Conservation (phyloP, 2,329 filamentous ascomycete genomes). For the Juglanconis juglandina region DNA sequence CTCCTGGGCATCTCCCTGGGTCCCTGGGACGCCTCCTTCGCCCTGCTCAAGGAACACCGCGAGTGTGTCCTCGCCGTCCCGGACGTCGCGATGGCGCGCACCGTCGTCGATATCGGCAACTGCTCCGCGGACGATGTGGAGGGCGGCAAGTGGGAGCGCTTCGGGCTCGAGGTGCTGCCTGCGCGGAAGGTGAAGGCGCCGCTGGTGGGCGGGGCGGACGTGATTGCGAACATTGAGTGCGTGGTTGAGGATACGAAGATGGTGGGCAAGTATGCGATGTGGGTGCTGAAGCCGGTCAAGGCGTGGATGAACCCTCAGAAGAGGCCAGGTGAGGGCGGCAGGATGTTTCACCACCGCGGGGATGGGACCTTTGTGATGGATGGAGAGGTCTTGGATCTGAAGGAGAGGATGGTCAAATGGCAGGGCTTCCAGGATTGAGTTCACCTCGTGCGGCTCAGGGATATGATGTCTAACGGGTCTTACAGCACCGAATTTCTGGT, state of each 20-base stretch:
- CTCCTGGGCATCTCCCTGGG: constrained; percentile 31
- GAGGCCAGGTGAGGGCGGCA: constrained; percentile 23
- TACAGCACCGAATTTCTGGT: background rate
- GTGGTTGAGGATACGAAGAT: constrained; percentile 31
- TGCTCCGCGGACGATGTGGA: constrained; percentile 26
- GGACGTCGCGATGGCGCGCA: constrained; percentile 27
- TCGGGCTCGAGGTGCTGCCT: constrained; percentile 28
- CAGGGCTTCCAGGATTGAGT: constrained; percentile 30
- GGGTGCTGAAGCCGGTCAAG: constrained; percentile 31
- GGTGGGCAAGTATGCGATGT: constrained; percentile 32
- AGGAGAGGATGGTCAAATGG: constrained; percentile 34
- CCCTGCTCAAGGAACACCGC: constrained; percentile 25
- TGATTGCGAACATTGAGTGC: constrained; percentile 34
- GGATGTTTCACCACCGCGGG: constrained; percentile 34
- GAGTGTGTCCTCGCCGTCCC: constrained; percentile 33
- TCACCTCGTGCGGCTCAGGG: background rate
- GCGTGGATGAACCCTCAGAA: constrained; percentile 29
- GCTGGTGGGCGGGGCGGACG: constrained; percentile 28
- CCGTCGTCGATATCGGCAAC: constrained; percentile 32
- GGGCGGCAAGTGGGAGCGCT: constrained; percentile 28
- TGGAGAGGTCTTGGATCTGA: constrained; percentile 30
- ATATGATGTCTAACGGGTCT: background rate
- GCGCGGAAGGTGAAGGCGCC: constrained; percentile 28
- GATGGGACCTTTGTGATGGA: constrained; percentile 32
- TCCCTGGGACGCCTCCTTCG: constrained; percentile 32